These are phyloP conservation scores for Ophiostoma pallidulum DNA, from an alignment of 2,329 filamentous ascomycete genomes.

Conservation along the genomic window DNA sequence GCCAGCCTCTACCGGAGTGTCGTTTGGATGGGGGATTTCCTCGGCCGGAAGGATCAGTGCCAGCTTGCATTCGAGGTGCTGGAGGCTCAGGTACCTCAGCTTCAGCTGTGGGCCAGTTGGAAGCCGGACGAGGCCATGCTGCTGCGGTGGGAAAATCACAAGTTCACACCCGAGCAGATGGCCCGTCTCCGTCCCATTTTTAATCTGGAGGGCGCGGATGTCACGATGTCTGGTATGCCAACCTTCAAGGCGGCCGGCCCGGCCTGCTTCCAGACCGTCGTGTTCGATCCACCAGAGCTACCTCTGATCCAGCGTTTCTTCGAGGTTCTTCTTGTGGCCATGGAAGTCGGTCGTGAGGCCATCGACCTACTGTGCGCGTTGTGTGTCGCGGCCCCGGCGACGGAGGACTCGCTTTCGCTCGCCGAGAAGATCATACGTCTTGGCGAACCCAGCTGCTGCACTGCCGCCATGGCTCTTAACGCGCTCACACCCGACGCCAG, in stretches of 20 bases:
- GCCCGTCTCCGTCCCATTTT: conserved; percentile 14
- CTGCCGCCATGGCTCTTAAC: conserved; percentile 10
- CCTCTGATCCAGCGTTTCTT: conserved; percentile 11
- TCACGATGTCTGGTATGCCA: conserved; percentile 2
- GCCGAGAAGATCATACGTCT: conserved; percentile 13
- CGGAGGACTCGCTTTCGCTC: conserved; percentile 13
- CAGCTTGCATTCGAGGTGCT: conserved; percentile 21
- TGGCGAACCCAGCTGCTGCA: conserved; percentile 11
- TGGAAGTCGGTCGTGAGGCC: conserved; percentile 11
- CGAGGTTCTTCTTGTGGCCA: conserved; percentile 11
- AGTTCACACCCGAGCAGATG: conserved; percentile 14
- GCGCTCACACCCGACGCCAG: conserved; percentile 2
- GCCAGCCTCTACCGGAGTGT: conserved; percentile 7
- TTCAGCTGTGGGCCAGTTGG: conserved; percentile 15
- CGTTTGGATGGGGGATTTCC: conserved; percentile 7
- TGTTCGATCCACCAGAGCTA: conserved; percentile 8
- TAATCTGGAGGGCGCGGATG: conserved; percentile 19
- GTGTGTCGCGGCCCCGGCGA: conserved; percentile 13
- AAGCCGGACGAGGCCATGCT: conserved; percentile 17
- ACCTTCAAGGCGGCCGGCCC: conserved; percentile 16
- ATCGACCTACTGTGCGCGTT: conserved; percentile 15
- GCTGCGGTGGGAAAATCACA: conserved; percentile 16
- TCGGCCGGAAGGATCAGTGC: conserved; percentile 30
- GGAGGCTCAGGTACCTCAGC: conserved; percentile 11
- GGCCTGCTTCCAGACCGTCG: conserved; percentile 13